phyloP scores from a whole-genome alignment of 2,329 filamentous ascomycete genomes.

The Delphinella strobiligena region DNA sequence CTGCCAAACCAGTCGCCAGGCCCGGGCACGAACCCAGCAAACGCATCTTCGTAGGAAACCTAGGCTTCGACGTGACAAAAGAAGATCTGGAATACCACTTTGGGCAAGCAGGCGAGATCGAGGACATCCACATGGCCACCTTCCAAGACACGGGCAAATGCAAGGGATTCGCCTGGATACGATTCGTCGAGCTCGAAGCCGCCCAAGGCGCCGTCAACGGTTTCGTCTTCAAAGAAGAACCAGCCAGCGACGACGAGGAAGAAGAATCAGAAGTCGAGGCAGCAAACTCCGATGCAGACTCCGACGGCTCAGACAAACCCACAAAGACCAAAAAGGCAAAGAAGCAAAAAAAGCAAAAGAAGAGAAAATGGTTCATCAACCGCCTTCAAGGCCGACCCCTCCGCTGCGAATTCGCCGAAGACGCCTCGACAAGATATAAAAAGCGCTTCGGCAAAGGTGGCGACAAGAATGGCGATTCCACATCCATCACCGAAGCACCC shows the following conservation, averaged over 20 bases:
- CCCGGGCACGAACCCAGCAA: conserved; percentile 59
- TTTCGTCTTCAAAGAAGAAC: conserved; percentile 56
- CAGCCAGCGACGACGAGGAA: conserved; percentile 34
- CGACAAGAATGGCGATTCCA: conserved; percentile 12
- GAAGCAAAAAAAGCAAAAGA: conserved; percentile 34
- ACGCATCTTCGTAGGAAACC: conserved; percentile 65
- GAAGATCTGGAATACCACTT: conserved; percentile 75
- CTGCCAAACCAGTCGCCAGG: conserved; percentile 32
- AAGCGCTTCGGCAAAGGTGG: conserved; percentile 73
- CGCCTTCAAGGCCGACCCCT: conserved; percentile 66
- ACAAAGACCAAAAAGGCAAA: conserved; percentile 19
- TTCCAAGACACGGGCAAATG: conserved; percentile 97
- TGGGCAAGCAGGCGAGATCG: conserved; percentile 68
- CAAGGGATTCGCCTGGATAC: conserved; percentile 94
- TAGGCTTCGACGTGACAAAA: conserved; percentile 46
- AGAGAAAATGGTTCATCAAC: conserved; percentile 68
- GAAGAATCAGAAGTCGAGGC: conserved; percentile 37
- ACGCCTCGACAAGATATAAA: conserved; percentile 77
- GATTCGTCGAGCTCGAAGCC: conserved; percentile 67
- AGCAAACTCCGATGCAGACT: conserved; percentile 20
- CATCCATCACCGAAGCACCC: conserved; percentile 10
- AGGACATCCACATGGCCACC: conserved; percentile 77
- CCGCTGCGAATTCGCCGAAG: conserved; percentile 88
- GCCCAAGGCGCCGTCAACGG: conserved; percentile 70
- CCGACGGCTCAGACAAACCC: conserved; percentile 24